A percentile compares a stretch with the other conserved stretches of the same genome.
Conservation (phyloP, 1,139 yeast genomes). For the Taphrina communis region DNA sequence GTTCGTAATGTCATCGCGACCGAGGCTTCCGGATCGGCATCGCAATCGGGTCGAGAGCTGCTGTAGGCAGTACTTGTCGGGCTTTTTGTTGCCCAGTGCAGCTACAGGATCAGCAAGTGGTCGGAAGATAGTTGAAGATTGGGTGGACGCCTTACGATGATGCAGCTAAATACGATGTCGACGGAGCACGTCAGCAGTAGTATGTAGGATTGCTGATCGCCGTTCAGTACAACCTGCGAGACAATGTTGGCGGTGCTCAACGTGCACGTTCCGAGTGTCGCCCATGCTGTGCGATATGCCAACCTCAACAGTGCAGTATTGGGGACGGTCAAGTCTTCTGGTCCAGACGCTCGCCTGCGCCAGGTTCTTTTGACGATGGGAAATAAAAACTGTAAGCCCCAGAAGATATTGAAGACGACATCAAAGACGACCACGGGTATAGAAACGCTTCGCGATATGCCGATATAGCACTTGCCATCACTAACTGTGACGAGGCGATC, state of each 20-base stretch:
- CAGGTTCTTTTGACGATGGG: neutral
- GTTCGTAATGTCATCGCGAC: neutral
- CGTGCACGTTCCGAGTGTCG: conserved; percentile 1
- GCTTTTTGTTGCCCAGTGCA: neutral
- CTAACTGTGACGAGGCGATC: neutral
- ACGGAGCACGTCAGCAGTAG: neutral
- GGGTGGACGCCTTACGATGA: conserved; percentile 9
- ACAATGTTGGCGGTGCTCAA: neutral
- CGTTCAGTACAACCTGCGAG: neutral
- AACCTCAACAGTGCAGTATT: neutral
- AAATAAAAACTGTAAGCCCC: neutral
- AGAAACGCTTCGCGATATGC: neutral
- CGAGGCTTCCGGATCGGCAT: neutral
- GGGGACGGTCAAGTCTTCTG: neutral
- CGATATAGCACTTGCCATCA: conserved; percentile 6
- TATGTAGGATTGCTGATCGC: neutral
- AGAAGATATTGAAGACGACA: neutral
- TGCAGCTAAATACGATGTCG: conserved; percentile 1
- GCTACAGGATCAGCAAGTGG: conserved; percentile 2
- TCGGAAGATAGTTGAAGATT: no score
- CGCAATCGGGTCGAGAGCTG: neutral
- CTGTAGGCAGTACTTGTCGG: neutral
- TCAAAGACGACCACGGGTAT: conserved; percentile 1
- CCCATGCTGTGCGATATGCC: conserved; percentile 3
- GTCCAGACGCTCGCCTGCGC: neutral